Conservation (phyloP, 2,329 filamentous ascomycete species). For the Penicillium sp. region DNA sequence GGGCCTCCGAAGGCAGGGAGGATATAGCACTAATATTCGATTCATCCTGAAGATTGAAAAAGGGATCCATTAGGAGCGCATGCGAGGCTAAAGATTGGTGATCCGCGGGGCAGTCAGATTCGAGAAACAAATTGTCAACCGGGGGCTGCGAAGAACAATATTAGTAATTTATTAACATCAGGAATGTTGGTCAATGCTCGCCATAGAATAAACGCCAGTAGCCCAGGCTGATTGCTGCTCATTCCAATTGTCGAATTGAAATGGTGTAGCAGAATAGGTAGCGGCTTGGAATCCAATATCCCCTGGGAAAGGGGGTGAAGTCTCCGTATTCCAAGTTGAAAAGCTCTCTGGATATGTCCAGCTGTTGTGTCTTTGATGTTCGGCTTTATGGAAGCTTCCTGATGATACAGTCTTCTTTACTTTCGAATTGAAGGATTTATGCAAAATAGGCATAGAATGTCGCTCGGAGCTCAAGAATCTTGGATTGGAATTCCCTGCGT, state of each 20-base stretch:
- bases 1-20: not conserved
- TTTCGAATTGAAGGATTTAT: slow-evolving; percentile 9
- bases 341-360: slow-evolving; percentile 6
- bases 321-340: not conserved
- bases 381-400: not conserved
- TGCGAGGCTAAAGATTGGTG: not conserved
- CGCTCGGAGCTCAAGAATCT: not conserved
- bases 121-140: not conserved
- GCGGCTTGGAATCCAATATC: not conserved
- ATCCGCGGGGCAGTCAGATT: not conserved
- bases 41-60: not conserved
- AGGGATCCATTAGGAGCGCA: not conserved
- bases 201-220: not conserved
- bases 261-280: not conserved
- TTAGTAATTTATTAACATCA: not conserved
- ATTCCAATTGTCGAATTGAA: slow-evolving; percentile 4
- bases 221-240: not conserved
- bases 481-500: slow-evolving; percentile 1
- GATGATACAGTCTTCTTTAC: slow-evolving; percentile 9
- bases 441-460: slow-evolving; percentile 12
- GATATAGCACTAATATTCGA: not conserved
- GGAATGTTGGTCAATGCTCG: not conserved
- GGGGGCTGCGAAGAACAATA: not conserved
- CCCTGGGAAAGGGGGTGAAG: not conserved
- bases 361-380: not conserved